phyloP scores from a whole-genome alignment of 129 eudicot species.

The Flaveria bidentis region DNA sequence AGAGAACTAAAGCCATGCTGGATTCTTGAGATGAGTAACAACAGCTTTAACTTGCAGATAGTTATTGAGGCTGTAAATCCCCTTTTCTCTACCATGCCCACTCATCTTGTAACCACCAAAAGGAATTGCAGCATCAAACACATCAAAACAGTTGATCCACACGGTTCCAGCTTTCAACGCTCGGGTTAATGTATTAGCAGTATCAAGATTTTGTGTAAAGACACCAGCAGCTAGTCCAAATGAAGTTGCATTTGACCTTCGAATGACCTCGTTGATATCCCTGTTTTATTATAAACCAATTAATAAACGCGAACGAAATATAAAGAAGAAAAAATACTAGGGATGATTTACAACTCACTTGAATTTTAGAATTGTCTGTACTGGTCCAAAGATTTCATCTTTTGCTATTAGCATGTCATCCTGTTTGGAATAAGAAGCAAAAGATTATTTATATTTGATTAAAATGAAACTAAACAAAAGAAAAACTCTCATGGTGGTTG shows the following conservation, averaged over 20 bases:
- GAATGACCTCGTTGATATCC: conserved; percentile 41
- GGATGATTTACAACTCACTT: conserved; percentile 38
- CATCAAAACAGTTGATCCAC: conserved; percentile 48
- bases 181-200: conserved; percentile 51
- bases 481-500: neutral
- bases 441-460: neutral
- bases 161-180: conserved; percentile 53
- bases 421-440: conserved; percentile 27
- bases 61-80: conserved; percentile 44
- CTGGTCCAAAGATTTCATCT: conserved; percentile 64
- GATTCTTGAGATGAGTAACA: conserved; percentile 47
- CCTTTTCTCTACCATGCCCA: conserved; percentile 55
- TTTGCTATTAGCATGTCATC: conserved; percentile 56
- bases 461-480: neutral
- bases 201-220: conserved; percentile 43
- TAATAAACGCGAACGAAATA: neutral
- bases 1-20: conserved; percentile 46
- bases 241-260: conserved; percentile 33
- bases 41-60: conserved; percentile 56
- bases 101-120: conserved; percentile 56
- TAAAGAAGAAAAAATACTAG: neutral
- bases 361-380: conserved; percentile 52
- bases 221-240: conserved; percentile 47
- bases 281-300: conserved; percentile 27
- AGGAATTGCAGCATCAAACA: conserved; percentile 56